Evolutionary conservation across 345 rosid species (phyloP).

Genomic region (Eucalyptus globulus): DNA sequence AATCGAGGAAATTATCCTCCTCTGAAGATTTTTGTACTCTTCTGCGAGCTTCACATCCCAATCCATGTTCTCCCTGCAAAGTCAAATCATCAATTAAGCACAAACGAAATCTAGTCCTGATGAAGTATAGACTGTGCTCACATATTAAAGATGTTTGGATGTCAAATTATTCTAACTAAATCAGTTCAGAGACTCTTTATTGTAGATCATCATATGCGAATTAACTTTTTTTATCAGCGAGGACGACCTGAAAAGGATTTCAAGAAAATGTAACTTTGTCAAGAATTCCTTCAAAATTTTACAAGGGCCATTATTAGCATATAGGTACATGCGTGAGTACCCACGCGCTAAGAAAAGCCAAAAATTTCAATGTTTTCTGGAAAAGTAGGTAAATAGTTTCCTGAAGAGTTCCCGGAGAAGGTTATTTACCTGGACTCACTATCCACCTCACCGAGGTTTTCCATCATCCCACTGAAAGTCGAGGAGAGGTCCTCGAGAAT

Average conservation of each 20-base stretch:
- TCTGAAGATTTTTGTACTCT: constrained; percentile 45
- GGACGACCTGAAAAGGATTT: neutral
- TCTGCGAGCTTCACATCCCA: constrained; percentile 66
- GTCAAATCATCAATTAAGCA: neutral
- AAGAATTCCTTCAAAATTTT: neutral
- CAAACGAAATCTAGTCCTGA: neutral
- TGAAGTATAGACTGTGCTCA: neutral
- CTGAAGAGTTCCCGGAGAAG: neutral
- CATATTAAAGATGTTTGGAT: neutral
- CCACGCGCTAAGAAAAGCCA: neutral
- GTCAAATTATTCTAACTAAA: neutral
- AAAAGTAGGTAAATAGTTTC: neutral
- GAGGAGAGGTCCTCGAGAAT: constrained; percentile 47
- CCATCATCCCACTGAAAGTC: constrained; percentile 53
- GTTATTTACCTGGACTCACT: constrained; percentile 25
- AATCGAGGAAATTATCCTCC: constrained; percentile 62
- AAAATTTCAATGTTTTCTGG: neutral
- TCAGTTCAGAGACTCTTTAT: neutral
- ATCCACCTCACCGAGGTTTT: constrained; percentile 43
- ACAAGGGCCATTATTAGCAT: neutral
- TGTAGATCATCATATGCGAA: neutral
- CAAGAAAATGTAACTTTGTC: neutral
- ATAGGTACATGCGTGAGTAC: neutral
- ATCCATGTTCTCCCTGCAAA: constrained; percentile 30
- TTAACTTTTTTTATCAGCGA: neutral